Percentiles rank a stretch among this genome's conserved stretches.
Conservation (phyloP, 2,329 filamentous ascomycete species). For the Trichoderma sp. region DNA sequence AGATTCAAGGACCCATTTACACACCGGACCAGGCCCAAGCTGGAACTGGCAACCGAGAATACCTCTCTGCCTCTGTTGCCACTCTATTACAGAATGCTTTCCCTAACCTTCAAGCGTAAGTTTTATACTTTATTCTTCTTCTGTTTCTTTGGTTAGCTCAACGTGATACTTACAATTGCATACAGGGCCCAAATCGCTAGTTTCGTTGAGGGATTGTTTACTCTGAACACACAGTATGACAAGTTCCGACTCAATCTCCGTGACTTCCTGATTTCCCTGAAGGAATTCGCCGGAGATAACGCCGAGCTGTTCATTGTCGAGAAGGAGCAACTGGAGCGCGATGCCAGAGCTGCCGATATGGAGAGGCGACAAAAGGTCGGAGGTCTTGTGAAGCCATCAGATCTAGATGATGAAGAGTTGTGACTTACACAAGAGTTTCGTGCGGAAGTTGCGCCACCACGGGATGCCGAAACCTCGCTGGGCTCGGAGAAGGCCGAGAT, state of each 20-base stretch:
- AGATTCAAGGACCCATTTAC: slow-evolving; percentile 93
- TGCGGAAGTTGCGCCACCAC: slow-evolving; percentile 58
- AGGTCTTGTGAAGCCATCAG: slow-evolving; percentile 94
- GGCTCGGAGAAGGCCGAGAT: slow-evolving; percentile 36
- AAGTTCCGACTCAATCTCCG: slow-evolving; percentile 95
- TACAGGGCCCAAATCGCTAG: slow-evolving; percentile 78
- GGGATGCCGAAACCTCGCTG: slow-evolving; percentile 32
- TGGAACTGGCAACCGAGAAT: slow-evolving; percentile 88
- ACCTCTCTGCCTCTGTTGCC: slow-evolving; percentile 84
- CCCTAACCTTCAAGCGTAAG: slow-evolving; percentile 87
- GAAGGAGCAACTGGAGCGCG: slow-evolving; percentile 86
- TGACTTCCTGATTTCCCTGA: slow-evolving; percentile 95
- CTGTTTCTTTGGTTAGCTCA: background rate
- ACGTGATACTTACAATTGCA: slow-evolving; percentile 41
- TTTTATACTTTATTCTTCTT: background rate
- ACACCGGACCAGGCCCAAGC: slow-evolving; percentile 77
- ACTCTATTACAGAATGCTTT: slow-evolving; percentile 87
- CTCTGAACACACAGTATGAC: slow-evolving; percentile 83
- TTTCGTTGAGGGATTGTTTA: slow-evolving; percentile 90
- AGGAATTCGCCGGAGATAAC: slow-evolving; percentile 96
- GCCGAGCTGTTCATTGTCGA: slow-evolving; percentile 92
- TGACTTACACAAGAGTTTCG: slow-evolving; percentile 78
- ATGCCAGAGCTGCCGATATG: slow-evolving; percentile 84
- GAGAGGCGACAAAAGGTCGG: slow-evolving; percentile 94
- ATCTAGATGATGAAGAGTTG: slow-evolving; percentile 87